Percentiles rank a stretch among this genome's conserved stretches.
These are phyloP conservation scores for Dothideomycetes sp. DNA, from an alignment of 2,329 filamentous ascomycete species.

Conservation along the genomic window DNA sequence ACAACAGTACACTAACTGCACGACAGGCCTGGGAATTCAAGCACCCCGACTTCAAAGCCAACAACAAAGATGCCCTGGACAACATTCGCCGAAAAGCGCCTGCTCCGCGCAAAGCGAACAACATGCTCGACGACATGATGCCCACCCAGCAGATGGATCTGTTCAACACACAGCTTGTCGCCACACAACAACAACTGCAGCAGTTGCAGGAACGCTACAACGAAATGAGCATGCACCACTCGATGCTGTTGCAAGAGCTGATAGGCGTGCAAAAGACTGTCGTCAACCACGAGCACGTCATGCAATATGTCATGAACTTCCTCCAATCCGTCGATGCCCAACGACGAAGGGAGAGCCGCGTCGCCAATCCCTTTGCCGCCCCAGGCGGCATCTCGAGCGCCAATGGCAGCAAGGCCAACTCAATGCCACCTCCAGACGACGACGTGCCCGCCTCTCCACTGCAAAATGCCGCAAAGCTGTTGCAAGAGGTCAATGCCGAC, in stretches of 20 bases:
- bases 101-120: conserved; percentile 65
- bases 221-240: conserved; percentile 61
- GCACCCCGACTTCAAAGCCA: conserved; percentile 89
- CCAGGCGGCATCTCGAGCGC: conserved; percentile 28
- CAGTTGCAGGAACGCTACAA: conserved; percentile 75
- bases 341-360: conserved; percentile 52
- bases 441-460: conserved; percentile 59
- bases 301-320: conserved; percentile 62
- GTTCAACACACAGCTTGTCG: conserved; percentile 77
- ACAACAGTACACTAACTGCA: conserved; percentile 22
- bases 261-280: conserved; percentile 61
- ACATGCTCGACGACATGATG: conserved; percentile 61
- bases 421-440: conserved; percentile 35
- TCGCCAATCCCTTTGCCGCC: conserved; percentile 31
- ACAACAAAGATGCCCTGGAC: conserved; percentile 92
- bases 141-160: conserved; percentile 83
- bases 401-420: conserved; percentile 30
- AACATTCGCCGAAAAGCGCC: conserved; percentile 95
- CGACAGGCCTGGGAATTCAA: conserved; percentile 86
- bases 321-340: conserved; percentile 57
- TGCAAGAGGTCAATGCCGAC: conserved; percentile 57
- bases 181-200: conserved; percentile 87
- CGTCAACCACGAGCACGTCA: conserved; percentile 61
- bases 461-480: conserved; percentile 57
- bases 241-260: conserved; percentile 55